Evolutionary conservation across 345 rosid species (phyloP).

Genomic region (Arabidopsis suecica): DNA sequence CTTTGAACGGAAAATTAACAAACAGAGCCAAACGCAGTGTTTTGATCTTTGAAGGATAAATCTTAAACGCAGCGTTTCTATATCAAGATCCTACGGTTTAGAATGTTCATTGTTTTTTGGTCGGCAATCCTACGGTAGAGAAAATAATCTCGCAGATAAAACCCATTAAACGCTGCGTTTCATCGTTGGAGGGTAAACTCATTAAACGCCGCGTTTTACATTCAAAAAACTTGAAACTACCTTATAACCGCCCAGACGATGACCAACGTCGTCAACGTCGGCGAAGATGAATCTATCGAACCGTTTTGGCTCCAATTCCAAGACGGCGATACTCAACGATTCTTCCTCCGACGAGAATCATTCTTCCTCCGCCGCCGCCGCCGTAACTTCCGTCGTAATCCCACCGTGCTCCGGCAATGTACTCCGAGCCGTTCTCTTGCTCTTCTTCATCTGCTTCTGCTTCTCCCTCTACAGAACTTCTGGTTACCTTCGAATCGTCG

Average conservation of each 20-base stretch:
- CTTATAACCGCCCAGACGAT: slow-evolving; percentile 27
- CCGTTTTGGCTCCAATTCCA: slow-evolving; percentile 31
- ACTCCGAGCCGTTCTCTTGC: slow-evolving; percentile 39
- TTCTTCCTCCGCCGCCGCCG: not conserved
- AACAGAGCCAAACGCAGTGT: slow-evolving; percentile 14
- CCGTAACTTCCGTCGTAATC: slow-evolving; percentile 6
- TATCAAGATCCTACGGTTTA: not conserved
- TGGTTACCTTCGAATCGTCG: slow-evolving; percentile 42
- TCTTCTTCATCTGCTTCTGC: slow-evolving; percentile 21
- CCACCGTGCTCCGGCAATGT: slow-evolving; percentile 26
- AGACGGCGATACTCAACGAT: slow-evolving; percentile 16
- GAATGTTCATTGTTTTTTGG: no score
- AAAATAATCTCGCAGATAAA: not conserved
- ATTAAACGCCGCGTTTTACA: not conserved
- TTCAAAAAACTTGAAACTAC: not conserved
- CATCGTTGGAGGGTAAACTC: not conserved
- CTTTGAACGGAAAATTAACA: not conserved
- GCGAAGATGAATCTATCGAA: slow-evolving; percentile 35
- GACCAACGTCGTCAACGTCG: slow-evolving; percentile 19
- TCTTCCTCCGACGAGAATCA: slow-evolving; percentile 21
- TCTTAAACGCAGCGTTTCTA: not conserved
- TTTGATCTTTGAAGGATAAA: not conserved
- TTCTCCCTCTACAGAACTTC: slow-evolving; percentile 46
- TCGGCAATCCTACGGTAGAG: not conserved
- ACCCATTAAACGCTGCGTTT: not conserved